phyloP scores from a whole-genome alignment of 1,284 basidiomycete species.

The Puccinia novopanici region DNA sequence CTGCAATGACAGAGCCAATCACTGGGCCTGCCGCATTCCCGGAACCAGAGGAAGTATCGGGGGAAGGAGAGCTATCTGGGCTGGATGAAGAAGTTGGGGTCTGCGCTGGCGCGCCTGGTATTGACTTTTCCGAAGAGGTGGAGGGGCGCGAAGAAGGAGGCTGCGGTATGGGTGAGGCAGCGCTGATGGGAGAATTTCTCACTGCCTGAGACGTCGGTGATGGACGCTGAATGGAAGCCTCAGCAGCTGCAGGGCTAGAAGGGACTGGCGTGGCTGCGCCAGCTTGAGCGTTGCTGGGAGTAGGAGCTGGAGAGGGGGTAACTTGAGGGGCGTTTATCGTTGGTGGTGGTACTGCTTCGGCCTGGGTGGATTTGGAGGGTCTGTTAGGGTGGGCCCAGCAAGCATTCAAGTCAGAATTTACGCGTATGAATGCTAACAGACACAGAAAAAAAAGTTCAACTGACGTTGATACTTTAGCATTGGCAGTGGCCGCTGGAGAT shows the following conservation, averaged over 20 bases:
- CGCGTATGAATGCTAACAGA: neutral
- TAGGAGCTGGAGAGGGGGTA: neutral
- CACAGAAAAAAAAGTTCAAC: neutral
- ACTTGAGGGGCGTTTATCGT: neutral
- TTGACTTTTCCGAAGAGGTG: neutral
- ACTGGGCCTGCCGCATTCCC: neutral
- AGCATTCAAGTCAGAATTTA: neutral
- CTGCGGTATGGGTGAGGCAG: neutral
- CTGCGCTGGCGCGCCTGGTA: neutral
- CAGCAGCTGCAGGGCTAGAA: neutral
- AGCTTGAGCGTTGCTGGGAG: conserved; percentile 6
- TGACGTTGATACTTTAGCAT: conserved; percentile 12
- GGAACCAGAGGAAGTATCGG: neutral
- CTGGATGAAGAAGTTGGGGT: neutral
- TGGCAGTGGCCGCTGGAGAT: neutral
- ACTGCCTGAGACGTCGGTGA: neutral
- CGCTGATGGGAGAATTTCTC: conserved; percentile 6
- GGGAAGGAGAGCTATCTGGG: neutral
- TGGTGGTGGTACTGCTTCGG: neutral
- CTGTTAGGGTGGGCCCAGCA: neutral
- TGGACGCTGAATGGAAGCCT: neutral
- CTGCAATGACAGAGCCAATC: conserved; percentile 1
- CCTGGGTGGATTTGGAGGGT: neutral
- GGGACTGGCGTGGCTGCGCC: neutral
- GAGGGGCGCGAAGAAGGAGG: too few species aligned